Percentiles rank a stretch among this genome's conserved stretches.
phyloP scores from a whole-genome alignment of 306 rosid genomes.

The Pterocarpus macrocarpus region DNA sequence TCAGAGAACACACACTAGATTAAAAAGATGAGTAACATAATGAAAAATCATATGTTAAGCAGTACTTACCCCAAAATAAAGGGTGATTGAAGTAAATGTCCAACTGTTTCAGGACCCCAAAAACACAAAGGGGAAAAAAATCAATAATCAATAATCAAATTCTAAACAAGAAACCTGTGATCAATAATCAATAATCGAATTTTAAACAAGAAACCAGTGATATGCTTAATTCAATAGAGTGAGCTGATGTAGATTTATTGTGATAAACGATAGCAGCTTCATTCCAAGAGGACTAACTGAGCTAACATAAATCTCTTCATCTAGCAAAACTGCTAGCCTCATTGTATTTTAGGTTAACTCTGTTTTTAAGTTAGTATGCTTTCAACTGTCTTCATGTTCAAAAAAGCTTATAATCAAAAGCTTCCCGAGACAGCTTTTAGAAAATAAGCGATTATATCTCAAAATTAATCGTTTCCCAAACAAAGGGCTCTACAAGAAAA shows the following conservation, averaged over 20 bases:
- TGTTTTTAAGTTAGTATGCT: background rate
- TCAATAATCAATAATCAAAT: slow-evolving; percentile 42
- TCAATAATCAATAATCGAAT: slow-evolving; percentile 42
- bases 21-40: slow-evolving; percentile 17
- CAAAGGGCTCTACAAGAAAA: slow-evolving; percentile 17
- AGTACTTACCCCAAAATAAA: slow-evolving; percentile 92
- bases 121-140: slow-evolving; percentile 16
- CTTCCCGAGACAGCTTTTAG: too few species aligned
- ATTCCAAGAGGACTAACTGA: slow-evolving; percentile 8
- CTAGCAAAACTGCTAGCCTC: slow-evolving; percentile 5
- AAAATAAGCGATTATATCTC: too few species aligned
- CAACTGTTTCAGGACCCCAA: slow-evolving; percentile 68
- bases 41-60: background rate
- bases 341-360: slow-evolving; percentile 3
- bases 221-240: background rate
- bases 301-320: slow-evolving; percentile 23
- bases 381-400: background rate
- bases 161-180: background rate
- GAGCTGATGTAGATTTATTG: slow-evolving; percentile 31
- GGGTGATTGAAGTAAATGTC: slow-evolving; percentile 83
- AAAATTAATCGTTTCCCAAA: background rate
- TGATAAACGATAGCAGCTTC: background rate
- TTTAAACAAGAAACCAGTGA: background rate
- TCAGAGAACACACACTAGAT: background rate
- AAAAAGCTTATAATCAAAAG: too few species aligned